Base-by-base conservation (phyloP, 192 early-diverging fungal species). In the Umbelopsis sp. region DNA sequence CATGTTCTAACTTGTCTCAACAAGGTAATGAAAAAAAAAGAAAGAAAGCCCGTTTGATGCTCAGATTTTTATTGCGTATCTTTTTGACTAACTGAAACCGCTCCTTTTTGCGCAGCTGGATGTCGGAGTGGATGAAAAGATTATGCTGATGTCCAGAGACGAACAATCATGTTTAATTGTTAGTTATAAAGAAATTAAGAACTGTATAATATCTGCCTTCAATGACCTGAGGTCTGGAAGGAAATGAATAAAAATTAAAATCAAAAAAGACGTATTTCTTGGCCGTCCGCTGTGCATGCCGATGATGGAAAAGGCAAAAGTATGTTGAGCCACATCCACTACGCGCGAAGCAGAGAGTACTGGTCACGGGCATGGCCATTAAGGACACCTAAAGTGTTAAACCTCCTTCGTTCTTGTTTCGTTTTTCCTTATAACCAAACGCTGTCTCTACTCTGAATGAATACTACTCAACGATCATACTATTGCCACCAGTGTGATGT, bases 111-210 rank as follows among this genome's bases (percentile, higher is more conserved):
- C 38, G 5, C 81, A 95, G 93, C 82, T 99, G 75, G 98, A 99
- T 79, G 91, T 93, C 3, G 97, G 96, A n/a, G 88, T 95, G 3
- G 87, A 91, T 41, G 97, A 99, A 85, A 94, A 91, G 73, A 88
- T 99, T 67, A 93, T 96, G 89, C 89, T 99, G 3, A 92, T 91
- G 85, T 97, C 95, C 34, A 88, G 96, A 69, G 98, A 99, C 76
- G 97, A 98, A 73, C 93, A 95, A 78, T 95, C 96, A 32, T 99
- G 95, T 76, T 81, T 99, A 49, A 95, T 99, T 68, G 98, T 99
- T 43, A 93, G 91, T 68, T 99, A 98, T 79, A 85, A 86, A 62
- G 98, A 99, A 73, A 87, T 99, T 72, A 97, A 97, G 82, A 88
- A 90, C 44, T 96, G 95, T 75, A 84, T 99, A 59, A 92, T 96